Evolutionary conservation across 495 filamentous ascomycete species (phyloP).

Genomic region (Geopyxis carbonaria): DNA sequence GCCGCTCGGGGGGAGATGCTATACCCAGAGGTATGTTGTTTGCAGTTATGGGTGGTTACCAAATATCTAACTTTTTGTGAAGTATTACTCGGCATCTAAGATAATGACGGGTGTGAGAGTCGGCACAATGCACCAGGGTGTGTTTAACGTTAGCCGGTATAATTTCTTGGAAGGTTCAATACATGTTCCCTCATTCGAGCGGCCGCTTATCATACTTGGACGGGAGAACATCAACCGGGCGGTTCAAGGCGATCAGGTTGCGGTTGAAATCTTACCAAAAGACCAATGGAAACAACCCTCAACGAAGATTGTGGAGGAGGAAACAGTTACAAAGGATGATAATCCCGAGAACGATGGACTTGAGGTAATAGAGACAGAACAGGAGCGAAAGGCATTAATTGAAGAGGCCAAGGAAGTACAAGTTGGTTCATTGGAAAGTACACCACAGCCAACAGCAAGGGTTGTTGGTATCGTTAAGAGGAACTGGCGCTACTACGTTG

Average conservation of each 20-base stretch:
- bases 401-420: conserved; percentile 82
- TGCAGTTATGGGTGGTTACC: background rate
- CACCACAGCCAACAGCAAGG: conserved; percentile 74
- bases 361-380: conserved; percentile 62
- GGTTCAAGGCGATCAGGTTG: conserved; percentile 77
- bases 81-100: conserved; percentile 78
- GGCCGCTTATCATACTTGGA: conserved; percentile 72
- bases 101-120: conserved; percentile 82
- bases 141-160: conserved; percentile 91
- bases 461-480: conserved; percentile 86
- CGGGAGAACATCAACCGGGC: conserved; percentile 91
- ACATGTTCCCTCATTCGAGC: conserved; percentile 76
- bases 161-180: conserved; percentile 92
- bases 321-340: conserved; percentile 79
- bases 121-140: conserved; percentile 76
- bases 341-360: conserved; percentile 60
- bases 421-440: conserved; percentile 56
- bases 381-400: conserved; percentile 67
- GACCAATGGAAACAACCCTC: conserved; percentile 95
- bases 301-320: conserved; percentile 88
- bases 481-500: conserved; percentile 91
- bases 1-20: conserved; percentile 48
- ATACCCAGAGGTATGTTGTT: conserved; percentile 37
- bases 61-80: too few relatives aligned
- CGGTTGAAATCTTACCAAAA: conserved; percentile 78